A percentile compares a stretch with the other conserved stretches of the same genome.
Evolutionary conservation across 2,329 filamentous ascomycete species (phyloP).

Genomic region (Microsporum canis): DNA sequence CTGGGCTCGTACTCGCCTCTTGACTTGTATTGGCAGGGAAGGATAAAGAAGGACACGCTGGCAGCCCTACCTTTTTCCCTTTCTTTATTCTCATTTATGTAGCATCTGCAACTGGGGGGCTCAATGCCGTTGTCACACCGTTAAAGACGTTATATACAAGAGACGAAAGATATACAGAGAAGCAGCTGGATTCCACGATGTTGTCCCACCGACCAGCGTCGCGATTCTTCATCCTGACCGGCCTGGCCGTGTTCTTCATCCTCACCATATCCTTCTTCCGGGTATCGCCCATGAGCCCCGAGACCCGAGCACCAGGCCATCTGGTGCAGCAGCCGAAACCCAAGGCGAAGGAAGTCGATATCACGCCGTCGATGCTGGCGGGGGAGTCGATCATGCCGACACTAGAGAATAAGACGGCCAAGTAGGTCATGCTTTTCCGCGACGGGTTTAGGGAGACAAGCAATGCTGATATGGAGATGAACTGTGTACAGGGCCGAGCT

Average conservation of each 20-base stretch:
- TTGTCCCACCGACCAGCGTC: slow-evolving; percentile 26
- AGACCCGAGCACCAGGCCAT: slow-evolving; percentile 32
- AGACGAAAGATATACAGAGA: neutral
- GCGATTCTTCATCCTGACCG: slow-evolving; percentile 28
- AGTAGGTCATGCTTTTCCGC: slow-evolving; percentile 23
- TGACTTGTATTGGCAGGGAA: neutral
- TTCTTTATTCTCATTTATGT: neutral
- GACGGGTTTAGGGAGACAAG: neutral
- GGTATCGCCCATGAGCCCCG: slow-evolving; percentile 29
- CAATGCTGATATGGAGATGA: neutral
- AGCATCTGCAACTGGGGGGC: neutral
- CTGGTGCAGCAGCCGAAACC: slow-evolving; percentile 22
- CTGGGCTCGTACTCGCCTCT: neutral
- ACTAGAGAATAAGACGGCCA: slow-evolving; percentile 39
- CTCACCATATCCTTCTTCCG: slow-evolving; percentile 30
- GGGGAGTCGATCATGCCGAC: slow-evolving; percentile 38
- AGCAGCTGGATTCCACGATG: neutral
- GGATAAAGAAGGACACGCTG: neutral
- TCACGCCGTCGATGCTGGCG: slow-evolving; percentile 27
- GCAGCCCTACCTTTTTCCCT: neutral
- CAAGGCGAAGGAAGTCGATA: slow-evolving; percentile 11
- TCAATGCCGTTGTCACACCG: neutral
- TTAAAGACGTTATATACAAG: neutral
- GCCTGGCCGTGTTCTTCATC: slow-evolving; percentile 24
- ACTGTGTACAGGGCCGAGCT: slow-evolving; percentile 43